These are phyloP conservation scores for Malbranchea zuffiana DNA, from an alignment of 2,329 filamentous ascomycete species.

Conservation along the genomic window DNA sequence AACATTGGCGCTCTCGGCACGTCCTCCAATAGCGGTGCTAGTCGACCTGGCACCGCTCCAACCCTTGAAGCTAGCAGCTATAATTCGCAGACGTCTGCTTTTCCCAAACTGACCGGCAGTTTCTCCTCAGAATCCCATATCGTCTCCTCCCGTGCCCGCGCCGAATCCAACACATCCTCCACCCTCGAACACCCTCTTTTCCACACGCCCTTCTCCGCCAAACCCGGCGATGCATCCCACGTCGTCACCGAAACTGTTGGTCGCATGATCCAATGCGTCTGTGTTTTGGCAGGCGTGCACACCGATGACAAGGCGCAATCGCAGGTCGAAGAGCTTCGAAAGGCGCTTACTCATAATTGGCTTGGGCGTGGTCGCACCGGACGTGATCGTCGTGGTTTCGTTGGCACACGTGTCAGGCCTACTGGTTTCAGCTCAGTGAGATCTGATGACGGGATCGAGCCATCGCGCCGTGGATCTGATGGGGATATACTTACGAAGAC, in stretches of 20 bases:
- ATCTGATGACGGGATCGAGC: no score
- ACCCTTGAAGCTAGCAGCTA: slow-evolving; percentile 58
- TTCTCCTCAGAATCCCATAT: slow-evolving; percentile 42
- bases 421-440: no score
- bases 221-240: slow-evolving; percentile 39
- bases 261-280: slow-evolving; percentile 91
- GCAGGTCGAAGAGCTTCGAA: slow-evolving; percentile 72
- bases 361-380: slow-evolving; percentile 81
- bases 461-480: no score
- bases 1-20: slow-evolving; percentile 34
- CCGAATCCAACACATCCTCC: slow-evolving; percentile 55
- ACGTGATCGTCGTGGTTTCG: slow-evolving; percentile 77
- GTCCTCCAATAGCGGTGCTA: slow-evolving; percentile 32
- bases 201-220: slow-evolving; percentile 29
- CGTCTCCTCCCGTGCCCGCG: slow-evolving; percentile 56
- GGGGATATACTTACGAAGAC: no score
- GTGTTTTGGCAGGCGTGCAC: slow-evolving; percentile 69
- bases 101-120: slow-evolving; percentile 57
- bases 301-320: slow-evolving; percentile 61
- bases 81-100: slow-evolving; percentile 66
- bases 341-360: slow-evolving; percentile 93
- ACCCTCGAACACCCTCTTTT: slow-evolving; percentile 36
- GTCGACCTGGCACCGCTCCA: slow-evolving; percentile 61
- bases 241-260: slow-evolving; percentile 92
- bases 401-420: slow-evolving; percentile 51